Percentiles rank a stretch among this genome's conserved stretches.
Conservation (phyloP, 108 stramenopile species). For the Conticribra guillardii region DNA sequence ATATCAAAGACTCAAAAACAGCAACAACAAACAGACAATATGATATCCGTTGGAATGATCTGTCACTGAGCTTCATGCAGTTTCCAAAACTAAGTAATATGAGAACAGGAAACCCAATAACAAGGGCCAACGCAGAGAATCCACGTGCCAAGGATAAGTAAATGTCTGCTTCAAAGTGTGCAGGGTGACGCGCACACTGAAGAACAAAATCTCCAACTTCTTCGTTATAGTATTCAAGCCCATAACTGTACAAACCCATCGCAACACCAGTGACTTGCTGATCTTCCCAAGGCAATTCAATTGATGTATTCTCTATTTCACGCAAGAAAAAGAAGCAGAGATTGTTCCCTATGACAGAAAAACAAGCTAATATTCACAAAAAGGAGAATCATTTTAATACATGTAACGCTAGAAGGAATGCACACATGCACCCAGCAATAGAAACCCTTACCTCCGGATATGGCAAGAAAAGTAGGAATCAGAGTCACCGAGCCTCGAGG, state of each 20-base stretch:
- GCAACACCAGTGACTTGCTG: not conserved
- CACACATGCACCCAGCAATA: not conserved
- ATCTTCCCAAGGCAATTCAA: not conserved
- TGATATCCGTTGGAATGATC: constrained; percentile 1
- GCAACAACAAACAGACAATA: not conserved
- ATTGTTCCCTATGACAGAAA: constrained; percentile 13
- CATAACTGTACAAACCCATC: not conserved
- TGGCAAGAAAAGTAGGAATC: constrained; percentile 2
- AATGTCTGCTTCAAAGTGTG: not conserved
- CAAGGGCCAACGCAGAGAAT: constrained; percentile 2
- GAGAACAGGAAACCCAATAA: constrained; percentile 7
- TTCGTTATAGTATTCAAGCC: not conserved
- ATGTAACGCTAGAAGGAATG: not conserved
- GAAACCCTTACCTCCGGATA: constrained; percentile 3
- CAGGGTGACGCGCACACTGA: not conserved
- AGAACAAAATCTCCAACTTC: not conserved
- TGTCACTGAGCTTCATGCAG: constrained; percentile 3
- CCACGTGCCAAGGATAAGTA: constrained; percentile 3
- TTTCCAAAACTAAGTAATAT: not conserved
- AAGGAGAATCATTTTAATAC: not conserved
- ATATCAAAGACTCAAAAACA: not conserved
- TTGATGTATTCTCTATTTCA: not conserved
- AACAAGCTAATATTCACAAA: constrained; percentile 1
- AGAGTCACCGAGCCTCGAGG: not conserved
- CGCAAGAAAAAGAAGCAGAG: constrained; percentile 1